Percentiles rank a stretch among this genome's conserved stretches.
phyloP scores from a whole-genome alignment of 208 protist species.

The Kentomonas sorsogonicus region DNA sequence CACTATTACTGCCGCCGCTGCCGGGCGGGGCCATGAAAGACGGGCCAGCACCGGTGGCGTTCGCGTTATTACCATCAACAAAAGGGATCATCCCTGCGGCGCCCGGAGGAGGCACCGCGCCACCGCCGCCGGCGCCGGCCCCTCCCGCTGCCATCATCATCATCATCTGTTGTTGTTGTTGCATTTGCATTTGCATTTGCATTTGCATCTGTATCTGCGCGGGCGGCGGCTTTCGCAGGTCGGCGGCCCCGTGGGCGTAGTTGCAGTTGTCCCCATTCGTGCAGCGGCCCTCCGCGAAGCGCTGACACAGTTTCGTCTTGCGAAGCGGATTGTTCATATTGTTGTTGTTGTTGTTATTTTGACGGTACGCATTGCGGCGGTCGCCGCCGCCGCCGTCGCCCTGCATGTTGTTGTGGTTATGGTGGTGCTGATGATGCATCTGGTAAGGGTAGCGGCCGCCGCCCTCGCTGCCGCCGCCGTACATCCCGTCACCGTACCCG shows the following conservation, averaged over 20 bases:
- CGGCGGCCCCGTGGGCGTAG: slow-evolving; percentile 67
- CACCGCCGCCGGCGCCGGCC: slow-evolving; percentile 4
- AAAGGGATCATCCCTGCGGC: slow-evolving; percentile 6
- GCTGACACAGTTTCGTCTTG: slow-evolving; percentile 76
- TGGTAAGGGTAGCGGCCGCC: slow-evolving; percentile 8
- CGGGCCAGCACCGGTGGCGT: no score
- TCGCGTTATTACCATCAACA: no score
- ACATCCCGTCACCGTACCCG: slow-evolving; percentile 8
- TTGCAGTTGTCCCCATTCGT: slow-evolving; percentile 62
- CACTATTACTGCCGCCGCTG: no score
- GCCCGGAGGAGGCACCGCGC: background rate
- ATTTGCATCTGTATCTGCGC: no score
- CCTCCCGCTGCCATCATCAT: slow-evolving; percentile 1
- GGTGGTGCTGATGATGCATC: background rate
- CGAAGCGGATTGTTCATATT: slow-evolving; percentile 15
- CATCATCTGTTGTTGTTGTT: no score
- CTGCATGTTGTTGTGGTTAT: background rate
- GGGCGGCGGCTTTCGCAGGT: slow-evolving; percentile 30
- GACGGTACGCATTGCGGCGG: background rate
- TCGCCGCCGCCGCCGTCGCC: background rate
- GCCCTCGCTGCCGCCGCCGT: slow-evolving; percentile 9
- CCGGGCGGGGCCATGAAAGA: no score
- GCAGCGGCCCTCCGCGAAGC: slow-evolving; percentile 69
- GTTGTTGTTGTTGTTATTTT: slow-evolving; percentile 1
- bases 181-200: no score